Percentiles rank a stretch among this genome's conserved stretches.
Evolutionary conservation across 139 green algal species (phyloP).

Genomic region (Coelastrella sp.): DNA sequence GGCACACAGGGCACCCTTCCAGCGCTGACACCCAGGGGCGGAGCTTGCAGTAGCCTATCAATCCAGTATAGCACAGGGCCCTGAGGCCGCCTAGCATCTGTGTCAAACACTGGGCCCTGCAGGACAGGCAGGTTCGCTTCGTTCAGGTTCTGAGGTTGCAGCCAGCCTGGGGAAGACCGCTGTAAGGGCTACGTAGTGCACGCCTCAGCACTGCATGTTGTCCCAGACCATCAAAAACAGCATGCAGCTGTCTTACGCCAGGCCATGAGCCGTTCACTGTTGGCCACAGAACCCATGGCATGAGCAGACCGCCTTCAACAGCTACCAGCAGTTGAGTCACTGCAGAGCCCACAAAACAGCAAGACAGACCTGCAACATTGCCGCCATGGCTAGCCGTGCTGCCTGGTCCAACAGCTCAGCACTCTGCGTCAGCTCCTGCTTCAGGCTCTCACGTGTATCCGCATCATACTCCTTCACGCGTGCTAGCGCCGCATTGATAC

Average conservation of each 20-base stretch:
- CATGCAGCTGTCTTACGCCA: no score
- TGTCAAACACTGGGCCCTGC: conserved; percentile 74
- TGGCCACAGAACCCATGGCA: background rate
- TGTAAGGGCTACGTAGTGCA: background rate
- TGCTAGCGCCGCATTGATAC: conserved; percentile 11
- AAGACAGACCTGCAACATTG: conserved; percentile 75
- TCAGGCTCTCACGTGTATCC: conserved; percentile 55
- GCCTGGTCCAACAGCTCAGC: conserved; percentile 75
- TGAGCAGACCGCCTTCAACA: background rate
- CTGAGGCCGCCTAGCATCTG: conserved; percentile 57
- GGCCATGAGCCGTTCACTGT: no score
- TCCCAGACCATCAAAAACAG: no score
- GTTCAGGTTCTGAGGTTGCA: background rate
- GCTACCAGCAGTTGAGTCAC: background rate
- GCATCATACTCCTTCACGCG: conserved; percentile 63
- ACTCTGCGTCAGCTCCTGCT: conserved; percentile 63
- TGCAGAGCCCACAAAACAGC: no score
- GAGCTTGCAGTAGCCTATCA: conserved; percentile 51
- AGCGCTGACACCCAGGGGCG: conserved; percentile 6
- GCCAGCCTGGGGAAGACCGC: background rate
- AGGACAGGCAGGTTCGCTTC: background rate
- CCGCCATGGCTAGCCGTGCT: conserved; percentile 76
- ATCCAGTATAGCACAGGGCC: conserved; percentile 68
- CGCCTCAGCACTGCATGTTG: no score
- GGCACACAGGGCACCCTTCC: conserved; percentile 9